Base-by-base conservation (phyloP, 768 basidiomycete species). In the Suillus spraguei region DNA sequence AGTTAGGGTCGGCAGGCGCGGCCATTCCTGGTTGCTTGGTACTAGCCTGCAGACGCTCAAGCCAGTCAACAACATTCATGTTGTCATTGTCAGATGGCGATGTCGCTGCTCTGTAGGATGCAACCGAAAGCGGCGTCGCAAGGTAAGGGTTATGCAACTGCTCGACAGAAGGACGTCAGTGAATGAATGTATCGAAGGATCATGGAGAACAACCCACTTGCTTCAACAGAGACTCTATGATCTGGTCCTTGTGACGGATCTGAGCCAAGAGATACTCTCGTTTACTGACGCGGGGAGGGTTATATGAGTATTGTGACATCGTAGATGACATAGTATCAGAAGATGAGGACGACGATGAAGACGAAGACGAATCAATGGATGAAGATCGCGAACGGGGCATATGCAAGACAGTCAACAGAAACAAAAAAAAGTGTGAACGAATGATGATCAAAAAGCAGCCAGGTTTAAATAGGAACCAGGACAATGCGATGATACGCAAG, bases 221-320 rank as follows among this genome's bases (percentile, higher is more conserved):
- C 72, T 93, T 93, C 67, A 95, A 82, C 16, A 94, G 84, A 16
- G 87, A 90, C 66, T 93, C 90, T 67, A 95, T 94, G 68, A 94
- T 89, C 22, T 86, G 81, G 77, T 95, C 92, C 78, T 95, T 95
- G 78, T 95, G 92, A 60, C 88, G 84, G 66, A 95, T 88, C 72
- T 94, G 91, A 5, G 91, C 90, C 32, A 94, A 84, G 20, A 95
- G 81, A 71, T 93, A 93, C 70, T 94, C 93, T 63, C 92, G 86
- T 79, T 94, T 94, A 71, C 92, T 95, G 68, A 78, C 53, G 60
- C 66, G 65, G 46, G 75, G 70, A 47, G 70, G 56, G 9, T 71
- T 67, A 24, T 72, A 65, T 72, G 74, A 67, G 73, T 66, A 64
- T 49, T 53, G 35, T 6, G 65, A 60, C 20, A 64, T 60, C 17